These are phyloP conservation scores for Smallanthus sonchifolius DNA, from an alignment of 129 eudicot species.

Conservation along the genomic window DNA sequence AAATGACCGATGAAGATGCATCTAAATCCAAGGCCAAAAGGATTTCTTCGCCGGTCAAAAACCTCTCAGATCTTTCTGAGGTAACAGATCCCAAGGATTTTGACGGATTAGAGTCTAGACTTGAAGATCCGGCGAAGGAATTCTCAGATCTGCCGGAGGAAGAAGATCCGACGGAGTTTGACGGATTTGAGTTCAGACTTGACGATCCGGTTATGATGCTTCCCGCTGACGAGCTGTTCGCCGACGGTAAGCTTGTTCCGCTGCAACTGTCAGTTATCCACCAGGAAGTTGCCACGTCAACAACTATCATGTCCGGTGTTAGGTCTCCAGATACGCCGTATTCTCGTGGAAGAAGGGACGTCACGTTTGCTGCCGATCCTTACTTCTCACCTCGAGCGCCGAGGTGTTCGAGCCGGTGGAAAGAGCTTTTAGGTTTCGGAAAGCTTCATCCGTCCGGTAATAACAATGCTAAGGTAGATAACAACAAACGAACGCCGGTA, in stretches of 20 bases:
- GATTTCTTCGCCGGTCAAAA: conserved; percentile 22
- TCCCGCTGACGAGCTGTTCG: conserved; percentile 76
- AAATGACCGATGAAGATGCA: conserved; percentile 20
- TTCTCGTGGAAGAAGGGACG: conserved; percentile 27
- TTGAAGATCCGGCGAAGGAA: conserved; percentile 30
- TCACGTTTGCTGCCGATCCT: conserved; percentile 35
- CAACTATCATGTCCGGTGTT: conserved; percentile 5
- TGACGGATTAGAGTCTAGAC: background rate
- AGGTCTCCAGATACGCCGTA: conserved; percentile 54
- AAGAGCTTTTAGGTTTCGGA: conserved; percentile 70
- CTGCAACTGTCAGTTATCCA: conserved; percentile 40
- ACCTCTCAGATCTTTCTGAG: background rate
- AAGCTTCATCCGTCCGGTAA: conserved; percentile 45
- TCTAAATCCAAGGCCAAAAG: conserved; percentile 14
- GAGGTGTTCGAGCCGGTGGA: conserved; percentile 90
- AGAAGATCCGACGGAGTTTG: conserved; percentile 46
- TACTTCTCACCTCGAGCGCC: conserved; percentile 86
- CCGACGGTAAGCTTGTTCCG: conserved; percentile 76
- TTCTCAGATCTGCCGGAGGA: conserved; percentile 19
- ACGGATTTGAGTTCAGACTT: conserved; percentile 71
- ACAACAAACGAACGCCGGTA: conserved; percentile 30
- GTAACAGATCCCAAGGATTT: conserved; percentile 14
- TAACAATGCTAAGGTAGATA: conserved; percentile 33
- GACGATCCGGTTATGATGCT: conserved; percentile 68
- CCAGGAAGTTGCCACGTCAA: conserved; percentile 26